Percentiles rank a stretch among this genome's conserved stretches.
phyloP scores from a whole-genome alignment of 2,329 filamentous ascomycete genomes.

The Stagonosporopsis rhizophila region DNA sequence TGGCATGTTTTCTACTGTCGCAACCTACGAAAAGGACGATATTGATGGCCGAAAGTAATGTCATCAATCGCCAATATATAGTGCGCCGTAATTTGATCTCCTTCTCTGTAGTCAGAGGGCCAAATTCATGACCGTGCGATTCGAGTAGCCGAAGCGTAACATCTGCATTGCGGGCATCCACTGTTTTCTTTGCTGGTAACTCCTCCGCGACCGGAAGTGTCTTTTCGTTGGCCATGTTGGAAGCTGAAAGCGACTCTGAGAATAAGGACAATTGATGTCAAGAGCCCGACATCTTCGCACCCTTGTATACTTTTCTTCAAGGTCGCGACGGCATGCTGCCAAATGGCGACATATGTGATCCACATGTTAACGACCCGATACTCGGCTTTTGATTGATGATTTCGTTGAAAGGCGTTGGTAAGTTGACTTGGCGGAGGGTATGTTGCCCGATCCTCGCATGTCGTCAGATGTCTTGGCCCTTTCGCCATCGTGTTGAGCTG shows the following conservation, averaged over 20 bases:
- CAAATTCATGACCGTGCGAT: constrained; percentile 1
- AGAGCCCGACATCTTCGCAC: too few species aligned
- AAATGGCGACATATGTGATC: neutral
- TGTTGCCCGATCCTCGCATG: neutral
- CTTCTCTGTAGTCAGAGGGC: constrained; percentile 1
- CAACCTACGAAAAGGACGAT: neutral
- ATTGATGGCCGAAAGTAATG: neutral
- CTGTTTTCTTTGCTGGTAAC: neutral
- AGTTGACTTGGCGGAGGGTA: neutral
- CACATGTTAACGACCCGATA: neutral
- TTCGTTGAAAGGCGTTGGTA: neutral
- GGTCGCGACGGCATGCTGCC: neutral
- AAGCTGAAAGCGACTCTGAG: neutral
- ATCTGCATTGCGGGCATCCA: constrained; percentile 2
- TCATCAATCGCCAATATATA: constrained; percentile 1
- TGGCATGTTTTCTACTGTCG: neutral
- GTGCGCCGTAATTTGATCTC: neutral
- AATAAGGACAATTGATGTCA: neutral
- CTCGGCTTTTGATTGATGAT: neutral
- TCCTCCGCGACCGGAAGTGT: neutral
- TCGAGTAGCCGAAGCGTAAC: constrained; percentile 1
- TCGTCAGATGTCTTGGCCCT: constrained; percentile 4
- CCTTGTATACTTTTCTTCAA: neutral
- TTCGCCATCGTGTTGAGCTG: constrained; percentile 6
- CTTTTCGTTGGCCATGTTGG: neutral